Percentiles rank a stretch among this genome's conserved stretches.
Evolutionary conservation across 805 yeast genomes (phyloP).

Genomic region (Myxozyma monticola): DNA sequence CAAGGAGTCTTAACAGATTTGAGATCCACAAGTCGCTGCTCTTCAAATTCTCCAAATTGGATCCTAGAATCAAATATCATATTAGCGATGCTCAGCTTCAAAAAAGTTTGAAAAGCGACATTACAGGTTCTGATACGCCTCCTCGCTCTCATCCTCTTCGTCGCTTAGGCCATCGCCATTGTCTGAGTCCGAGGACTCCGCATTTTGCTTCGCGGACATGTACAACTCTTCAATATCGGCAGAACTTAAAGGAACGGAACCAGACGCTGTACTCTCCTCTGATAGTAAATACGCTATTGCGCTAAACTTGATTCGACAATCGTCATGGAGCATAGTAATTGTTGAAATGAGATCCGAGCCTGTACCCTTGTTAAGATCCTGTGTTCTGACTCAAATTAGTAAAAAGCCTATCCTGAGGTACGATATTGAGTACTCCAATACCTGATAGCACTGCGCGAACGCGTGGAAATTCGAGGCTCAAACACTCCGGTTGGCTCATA

Average conservation of each 20-base stretch:
- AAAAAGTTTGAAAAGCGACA: background rate
- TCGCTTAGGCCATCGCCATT: background rate
- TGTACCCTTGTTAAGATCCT: background rate
- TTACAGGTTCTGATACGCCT: no score
- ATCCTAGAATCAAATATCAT: background rate
- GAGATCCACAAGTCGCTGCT: conserved; percentile 1
- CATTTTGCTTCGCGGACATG: no score
- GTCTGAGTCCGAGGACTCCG: no score
- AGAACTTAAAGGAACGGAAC: background rate
- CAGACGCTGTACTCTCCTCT: background rate
- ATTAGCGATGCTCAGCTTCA: background rate
- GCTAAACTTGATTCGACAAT: background rate
- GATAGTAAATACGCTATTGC: background rate
- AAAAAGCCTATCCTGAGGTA: background rate
- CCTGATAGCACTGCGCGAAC: background rate
- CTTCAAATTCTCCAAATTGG: conserved; percentile 4
- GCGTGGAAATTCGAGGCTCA: no score
- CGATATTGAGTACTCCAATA: background rate
- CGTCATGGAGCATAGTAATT: conserved; percentile 1
- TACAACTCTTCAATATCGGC: background rate
- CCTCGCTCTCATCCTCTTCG: background rate
- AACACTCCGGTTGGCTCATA: background rate
- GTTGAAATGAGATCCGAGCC: background rate
- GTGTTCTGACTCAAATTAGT: background rate
- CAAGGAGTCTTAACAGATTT: background rate